Conservation (phyloP, 225 moss, liverwort and hornwort species). For the Ulota crispa region DNA sequence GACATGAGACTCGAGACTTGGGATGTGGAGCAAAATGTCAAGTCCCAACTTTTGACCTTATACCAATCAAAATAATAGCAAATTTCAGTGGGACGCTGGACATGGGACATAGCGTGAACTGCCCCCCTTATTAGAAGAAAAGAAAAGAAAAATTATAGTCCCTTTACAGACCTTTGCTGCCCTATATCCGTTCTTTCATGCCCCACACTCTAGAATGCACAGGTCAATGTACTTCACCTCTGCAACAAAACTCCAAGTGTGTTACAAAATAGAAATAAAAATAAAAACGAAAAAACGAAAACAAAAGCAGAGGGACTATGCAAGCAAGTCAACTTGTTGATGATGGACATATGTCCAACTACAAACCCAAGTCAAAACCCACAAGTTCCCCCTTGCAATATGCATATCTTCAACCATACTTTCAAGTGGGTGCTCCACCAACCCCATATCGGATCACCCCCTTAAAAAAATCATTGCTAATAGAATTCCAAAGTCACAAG, state of each 20-base stretch:
- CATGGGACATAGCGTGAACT: no score
- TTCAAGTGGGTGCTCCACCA: conserved; percentile 42
- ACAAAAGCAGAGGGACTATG: neutral
- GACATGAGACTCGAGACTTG: no score
- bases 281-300: neutral
- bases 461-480: neutral
- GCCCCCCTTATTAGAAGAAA: no score
- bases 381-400: conserved; percentile 34
- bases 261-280: neutral
- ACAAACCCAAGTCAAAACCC: conserved; percentile 35
- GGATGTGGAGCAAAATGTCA: no score
- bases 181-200: no score
- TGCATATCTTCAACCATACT: conserved; percentile 34
- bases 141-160: neutral
- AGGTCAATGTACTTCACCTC: neutral
- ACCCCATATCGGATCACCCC: conserved; percentile 25
- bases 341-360: conserved; percentile 32
- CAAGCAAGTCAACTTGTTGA: conserved; percentile 32
- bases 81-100: no score
- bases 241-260: neutral
- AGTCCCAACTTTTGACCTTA: no score
- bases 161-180: neutral
- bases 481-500: no score
- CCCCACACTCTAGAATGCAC: no score
- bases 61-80: no score